Conservation (phyloP, 2,329 filamentous ascomycete genomes). For the Pseudopithomyces maydicus region DNA sequence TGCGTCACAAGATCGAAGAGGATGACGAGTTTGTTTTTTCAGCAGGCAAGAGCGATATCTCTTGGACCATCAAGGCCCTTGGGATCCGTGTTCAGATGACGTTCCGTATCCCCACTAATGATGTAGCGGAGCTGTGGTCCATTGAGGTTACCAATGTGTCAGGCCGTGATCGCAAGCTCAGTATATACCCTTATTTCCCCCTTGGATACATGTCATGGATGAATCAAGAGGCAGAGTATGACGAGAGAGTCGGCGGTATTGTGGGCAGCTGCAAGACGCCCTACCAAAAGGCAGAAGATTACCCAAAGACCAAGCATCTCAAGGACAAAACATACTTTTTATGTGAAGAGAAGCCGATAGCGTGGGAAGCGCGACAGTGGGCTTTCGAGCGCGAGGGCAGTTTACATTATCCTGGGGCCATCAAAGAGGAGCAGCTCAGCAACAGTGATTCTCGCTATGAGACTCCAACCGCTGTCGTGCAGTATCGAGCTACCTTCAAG, state of each 20-base stretch:
- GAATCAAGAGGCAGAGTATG: slow-evolving; percentile 63
- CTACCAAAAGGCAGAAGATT: slow-evolving; percentile 63
- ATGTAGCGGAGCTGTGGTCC: slow-evolving; percentile 63
- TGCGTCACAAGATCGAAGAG: slow-evolving; percentile 52
- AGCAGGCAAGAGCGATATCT: slow-evolving; percentile 60
- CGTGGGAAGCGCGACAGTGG: slow-evolving; percentile 60
- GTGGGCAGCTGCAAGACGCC: slow-evolving; percentile 60
- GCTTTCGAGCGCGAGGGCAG: slow-evolving; percentile 63
- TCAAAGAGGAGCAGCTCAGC: slow-evolving; percentile 47
- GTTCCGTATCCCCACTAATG: slow-evolving; percentile 57
- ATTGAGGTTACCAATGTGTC: slow-evolving; percentile 59
- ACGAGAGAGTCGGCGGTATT: slow-evolving; percentile 54
- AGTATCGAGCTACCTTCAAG: slow-evolving; percentile 54
- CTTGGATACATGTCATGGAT: slow-evolving; percentile 68
- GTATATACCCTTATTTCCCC: slow-evolving; percentile 62
- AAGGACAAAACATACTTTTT: slow-evolving; percentile 65
- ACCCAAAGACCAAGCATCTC: slow-evolving; percentile 61
- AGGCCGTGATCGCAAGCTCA: slow-evolving; percentile 52
- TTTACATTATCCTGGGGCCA: slow-evolving; percentile 56
- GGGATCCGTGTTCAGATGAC: slow-evolving; percentile 60
- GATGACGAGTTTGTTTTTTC: slow-evolving; percentile 56
- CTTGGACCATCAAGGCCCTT: slow-evolving; percentile 59
- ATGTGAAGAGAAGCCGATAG: slow-evolving; percentile 56
- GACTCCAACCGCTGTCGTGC: slow-evolving; percentile 59
- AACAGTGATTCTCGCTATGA: slow-evolving; percentile 61